phyloP scores from a whole-genome alignment of 106 monocot genomes.

The Allium sativum region DNA sequence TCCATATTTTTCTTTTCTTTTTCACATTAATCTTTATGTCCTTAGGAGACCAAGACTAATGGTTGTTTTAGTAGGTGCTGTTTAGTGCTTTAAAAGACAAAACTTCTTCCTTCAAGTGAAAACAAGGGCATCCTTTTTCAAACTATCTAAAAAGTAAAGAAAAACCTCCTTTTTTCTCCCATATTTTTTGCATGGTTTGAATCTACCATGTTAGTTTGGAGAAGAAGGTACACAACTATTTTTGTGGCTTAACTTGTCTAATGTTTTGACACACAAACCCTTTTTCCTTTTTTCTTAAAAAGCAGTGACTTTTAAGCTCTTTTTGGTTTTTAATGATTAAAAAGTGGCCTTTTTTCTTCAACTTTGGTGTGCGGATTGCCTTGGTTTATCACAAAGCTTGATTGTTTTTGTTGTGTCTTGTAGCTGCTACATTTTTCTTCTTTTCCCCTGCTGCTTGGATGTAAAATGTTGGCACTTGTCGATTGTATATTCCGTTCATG shows the following conservation, averaged over 20 bases:
- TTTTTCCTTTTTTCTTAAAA: neutral
- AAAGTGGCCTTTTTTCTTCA: neutral
- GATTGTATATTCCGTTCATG: no score
- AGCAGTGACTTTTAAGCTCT: neutral
- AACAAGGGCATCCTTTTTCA: neutral
- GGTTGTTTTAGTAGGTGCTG: neutral
- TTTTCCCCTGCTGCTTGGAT: no score
- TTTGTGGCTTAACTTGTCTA: neutral
- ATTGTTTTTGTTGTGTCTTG: no score
- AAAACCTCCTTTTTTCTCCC: neutral
- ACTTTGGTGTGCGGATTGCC: no score
- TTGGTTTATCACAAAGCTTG: no score
- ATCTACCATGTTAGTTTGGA: neutral
- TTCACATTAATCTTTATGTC: conserved; percentile 1
- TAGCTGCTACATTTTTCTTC: no score
- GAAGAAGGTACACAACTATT: neutral
- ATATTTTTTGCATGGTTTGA: neutral
- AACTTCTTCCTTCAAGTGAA: neutral
- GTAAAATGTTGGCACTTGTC: no score
- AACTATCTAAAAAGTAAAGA: neutral
- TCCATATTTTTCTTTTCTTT: neutral
- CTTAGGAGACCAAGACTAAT: neutral
- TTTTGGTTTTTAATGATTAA: neutral
- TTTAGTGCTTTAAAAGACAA: neutral
- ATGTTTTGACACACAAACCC: neutral